phyloP scores from a whole-genome alignment of 441 rosid genomes.

The Melastoma candidum region DNA sequence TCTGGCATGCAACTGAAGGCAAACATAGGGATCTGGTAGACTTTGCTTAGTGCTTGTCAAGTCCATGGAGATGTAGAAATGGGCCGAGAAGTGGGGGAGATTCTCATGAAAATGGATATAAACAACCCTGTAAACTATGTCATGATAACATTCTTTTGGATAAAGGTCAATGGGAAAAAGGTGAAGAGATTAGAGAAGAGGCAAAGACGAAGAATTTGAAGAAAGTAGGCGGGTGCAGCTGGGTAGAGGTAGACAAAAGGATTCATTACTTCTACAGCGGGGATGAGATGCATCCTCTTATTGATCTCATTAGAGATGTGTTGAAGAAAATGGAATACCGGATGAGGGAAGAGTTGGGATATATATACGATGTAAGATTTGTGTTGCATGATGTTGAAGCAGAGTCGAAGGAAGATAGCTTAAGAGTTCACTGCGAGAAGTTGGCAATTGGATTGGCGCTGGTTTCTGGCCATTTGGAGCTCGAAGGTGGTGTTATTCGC shows the following conservation, averaged over 20 bases:
- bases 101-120: constrained; percentile 45
- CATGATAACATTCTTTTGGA: constrained; percentile 73
- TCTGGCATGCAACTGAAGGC: constrained; percentile 50
- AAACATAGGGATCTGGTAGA: constrained; percentile 76
- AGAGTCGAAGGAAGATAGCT: constrained; percentile 52
- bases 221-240: constrained; percentile 75
- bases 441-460: constrained; percentile 51
- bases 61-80: constrained; percentile 56
- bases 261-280: constrained; percentile 54
- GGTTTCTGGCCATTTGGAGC: constrained; percentile 27
- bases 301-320: constrained; percentile 32
- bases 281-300: constrained; percentile 47
- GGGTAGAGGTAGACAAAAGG: constrained; percentile 71
- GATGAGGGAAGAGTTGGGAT: constrained; percentile 66
- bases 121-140: constrained; percentile 68
- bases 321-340: constrained; percentile 54
- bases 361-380: constrained; percentile 33
- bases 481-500: constrained; percentile 29
- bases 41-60: constrained; percentile 76
- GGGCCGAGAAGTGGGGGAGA: constrained; percentile 59
- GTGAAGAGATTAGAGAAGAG: constrained; percentile 41
- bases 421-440: constrained; percentile 55
- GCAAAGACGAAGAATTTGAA: constrained; percentile 39
- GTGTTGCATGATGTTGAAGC: constrained; percentile 69
- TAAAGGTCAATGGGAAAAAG: constrained; percentile 58